Percentiles rank a stretch among this genome's conserved stretches.
These are phyloP conservation scores for Russula sp. DNA, from an alignment of 768 basidiomycete species.

Conservation along the genomic window DNA sequence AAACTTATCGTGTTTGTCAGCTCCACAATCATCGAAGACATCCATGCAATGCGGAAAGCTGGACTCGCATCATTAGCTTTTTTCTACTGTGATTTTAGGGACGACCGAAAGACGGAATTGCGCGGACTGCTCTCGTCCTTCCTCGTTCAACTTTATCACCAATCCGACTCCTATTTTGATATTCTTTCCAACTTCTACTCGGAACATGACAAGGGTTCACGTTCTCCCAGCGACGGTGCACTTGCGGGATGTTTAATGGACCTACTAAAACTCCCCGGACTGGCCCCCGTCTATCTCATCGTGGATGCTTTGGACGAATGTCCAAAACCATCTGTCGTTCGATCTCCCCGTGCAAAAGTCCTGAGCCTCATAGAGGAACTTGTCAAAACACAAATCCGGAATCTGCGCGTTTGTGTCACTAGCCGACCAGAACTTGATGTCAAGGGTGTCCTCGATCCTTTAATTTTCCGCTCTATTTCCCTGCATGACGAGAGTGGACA, in stretches of 20 bases:
- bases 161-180: not conserved
- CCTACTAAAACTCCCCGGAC: not conserved
- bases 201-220: not conserved
- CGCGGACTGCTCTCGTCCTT: too few species aligned
- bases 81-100: not conserved
- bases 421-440: constrained; percentile 6
- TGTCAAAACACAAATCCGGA: not conserved
- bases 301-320: constrained; percentile 1
- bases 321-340: not conserved
- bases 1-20: not conserved
- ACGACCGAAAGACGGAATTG: too few species aligned
- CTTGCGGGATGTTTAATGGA: not conserved
- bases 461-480: not conserved
- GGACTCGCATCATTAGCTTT: not conserved
- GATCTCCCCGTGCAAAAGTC: not conserved
- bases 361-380: not conserved
- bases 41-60: not conserved
- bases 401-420: constrained; percentile 2
- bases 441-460: not conserved
- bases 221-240: not conserved
- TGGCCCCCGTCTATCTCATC: not conserved
- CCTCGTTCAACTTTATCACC: not conserved
- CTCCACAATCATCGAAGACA: not conserved
- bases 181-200: not conserved
- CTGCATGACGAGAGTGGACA: constrained; percentile 1